Evolutionary conservation across 805 yeast genomes (phyloP), one percentile per base, ranked within the genome.

Genomic region (Candida multigemmis): DNA sequence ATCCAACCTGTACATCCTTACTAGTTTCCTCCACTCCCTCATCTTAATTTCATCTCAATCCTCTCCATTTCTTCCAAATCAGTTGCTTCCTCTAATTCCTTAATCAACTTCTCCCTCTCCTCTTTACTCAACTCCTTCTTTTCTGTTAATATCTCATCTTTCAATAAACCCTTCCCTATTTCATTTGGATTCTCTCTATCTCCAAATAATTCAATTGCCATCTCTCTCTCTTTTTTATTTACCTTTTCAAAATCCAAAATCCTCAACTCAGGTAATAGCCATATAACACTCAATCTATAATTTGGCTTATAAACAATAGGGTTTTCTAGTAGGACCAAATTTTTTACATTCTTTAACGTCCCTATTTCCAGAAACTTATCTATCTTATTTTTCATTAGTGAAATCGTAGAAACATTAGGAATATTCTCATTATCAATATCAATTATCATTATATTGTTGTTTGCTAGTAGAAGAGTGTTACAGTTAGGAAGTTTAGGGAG

Each of bases 51-150:
- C 15, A 52, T 56, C 46, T 84, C 93, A 14, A 86, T 68, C 26
- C 71, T 56, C 32, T 77, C 81, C 5, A 86, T 81, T 36, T 87
- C 96, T 5, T 69, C 81, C 31, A 87, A 46, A 27, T 76, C 73
- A 4, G 74, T 65, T 1, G 96, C 94, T 17, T 53, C 57, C 27
- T 65, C 61, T 30, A 87, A 56, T 35, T 72, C 66, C 22, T 58
- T 44, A 35, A 75, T 62, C 25, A 87, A 50, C 24, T 54, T 51
- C 9, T 50, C 48, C 31, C 61, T 67, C 20, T 77, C 85, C 19
- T 66, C 72, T 1, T 60, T 68, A 2, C 76, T 59, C 39, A 83
- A 57, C 33, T 64, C 71, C 14, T 12, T 50, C 42, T 12, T 52
- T 47, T 25, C 53, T 52, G 21, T 35, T 2, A 19, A 25, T 7